These are phyloP conservation scores for Isatis tinctoria DNA, from an alignment of 345 rosid genomes.

Conservation along the genomic window DNA sequence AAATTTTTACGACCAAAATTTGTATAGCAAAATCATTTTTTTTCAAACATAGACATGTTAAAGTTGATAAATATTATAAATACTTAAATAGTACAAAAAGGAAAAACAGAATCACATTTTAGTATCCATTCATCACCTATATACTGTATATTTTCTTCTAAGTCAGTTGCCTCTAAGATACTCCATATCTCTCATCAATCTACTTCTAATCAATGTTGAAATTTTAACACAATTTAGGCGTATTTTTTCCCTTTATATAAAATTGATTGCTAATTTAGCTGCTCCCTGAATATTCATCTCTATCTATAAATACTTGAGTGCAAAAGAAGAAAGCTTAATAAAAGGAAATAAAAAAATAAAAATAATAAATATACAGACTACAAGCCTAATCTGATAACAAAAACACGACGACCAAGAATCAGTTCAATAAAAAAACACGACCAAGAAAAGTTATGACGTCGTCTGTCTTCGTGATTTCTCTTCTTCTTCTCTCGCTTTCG, in stretches of 20 bases:
- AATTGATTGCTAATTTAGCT: not conserved
- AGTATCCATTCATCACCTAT: too few species aligned
- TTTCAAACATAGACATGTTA: too few species aligned
- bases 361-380: slow-evolving; percentile 1
- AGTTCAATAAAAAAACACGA: too few species aligned
- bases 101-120: too few species aligned
- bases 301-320: not conserved
- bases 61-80: too few species aligned
- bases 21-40: too few species aligned
- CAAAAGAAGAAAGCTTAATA: not conserved
- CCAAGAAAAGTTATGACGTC: slow-evolving; percentile 18
- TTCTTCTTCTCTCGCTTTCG: slow-evolving; percentile 26
- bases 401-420: slow-evolving; percentile 5
- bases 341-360: slow-evolving; percentile 1
- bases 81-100: too few species aligned
- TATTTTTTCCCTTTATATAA: not conserved
- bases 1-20: too few species aligned
- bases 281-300: not conserved
- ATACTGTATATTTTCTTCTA: not conserved
- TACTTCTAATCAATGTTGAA: not conserved
- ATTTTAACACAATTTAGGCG: not conserved
- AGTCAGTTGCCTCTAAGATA: not conserved
- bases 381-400: not conserved
- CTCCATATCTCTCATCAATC: not conserved
- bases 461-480: not conserved